Evolutionary conservation across 176 grass and related monocot species (phyloP).

Genomic region (Raddia guianensis): DNA sequence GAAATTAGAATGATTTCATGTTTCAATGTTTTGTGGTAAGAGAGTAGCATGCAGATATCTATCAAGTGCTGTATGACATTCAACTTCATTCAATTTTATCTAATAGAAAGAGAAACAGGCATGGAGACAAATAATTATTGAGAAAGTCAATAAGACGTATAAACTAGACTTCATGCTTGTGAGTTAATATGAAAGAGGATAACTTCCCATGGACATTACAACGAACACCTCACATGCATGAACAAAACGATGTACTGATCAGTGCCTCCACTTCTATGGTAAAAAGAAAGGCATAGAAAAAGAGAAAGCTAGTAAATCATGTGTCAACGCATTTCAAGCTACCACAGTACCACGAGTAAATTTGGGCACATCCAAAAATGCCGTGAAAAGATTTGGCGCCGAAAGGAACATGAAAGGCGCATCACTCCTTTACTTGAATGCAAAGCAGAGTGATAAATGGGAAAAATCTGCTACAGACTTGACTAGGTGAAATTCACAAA

Average conservation of each 20-base stretch:
- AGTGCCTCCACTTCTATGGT: neutral
- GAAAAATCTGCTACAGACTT: neutral
- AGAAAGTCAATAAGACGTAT: too few relatives aligned
- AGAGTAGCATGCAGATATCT: too few relatives aligned
- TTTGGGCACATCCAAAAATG: slow-evolving; percentile 11
- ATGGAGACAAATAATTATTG: too few relatives aligned
- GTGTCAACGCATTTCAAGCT: neutral
- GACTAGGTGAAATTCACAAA: neutral
- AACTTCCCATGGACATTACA: too few relatives aligned
- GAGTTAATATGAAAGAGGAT: too few relatives aligned
- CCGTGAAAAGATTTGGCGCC: neutral
- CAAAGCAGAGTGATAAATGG: slow-evolving; percentile 12
- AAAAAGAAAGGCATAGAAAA: slow-evolving; percentile 11
- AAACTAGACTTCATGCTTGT: too few relatives aligned
- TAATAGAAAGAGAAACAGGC: too few relatives aligned
- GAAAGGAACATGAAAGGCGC: neutral
- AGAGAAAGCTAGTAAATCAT: slow-evolving; percentile 12
- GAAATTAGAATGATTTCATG: too few relatives aligned
- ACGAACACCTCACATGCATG: too few relatives aligned
- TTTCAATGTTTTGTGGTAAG: too few relatives aligned
- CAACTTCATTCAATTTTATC: too few relatives aligned
- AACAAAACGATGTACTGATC: neutral
- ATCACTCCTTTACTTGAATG: neutral
- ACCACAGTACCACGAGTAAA: neutral
- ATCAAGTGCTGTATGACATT: too few relatives aligned